phyloP scores from a whole-genome alignment of 495 filamentous ascomycete genomes.

The Glonium stellatum region DNA sequence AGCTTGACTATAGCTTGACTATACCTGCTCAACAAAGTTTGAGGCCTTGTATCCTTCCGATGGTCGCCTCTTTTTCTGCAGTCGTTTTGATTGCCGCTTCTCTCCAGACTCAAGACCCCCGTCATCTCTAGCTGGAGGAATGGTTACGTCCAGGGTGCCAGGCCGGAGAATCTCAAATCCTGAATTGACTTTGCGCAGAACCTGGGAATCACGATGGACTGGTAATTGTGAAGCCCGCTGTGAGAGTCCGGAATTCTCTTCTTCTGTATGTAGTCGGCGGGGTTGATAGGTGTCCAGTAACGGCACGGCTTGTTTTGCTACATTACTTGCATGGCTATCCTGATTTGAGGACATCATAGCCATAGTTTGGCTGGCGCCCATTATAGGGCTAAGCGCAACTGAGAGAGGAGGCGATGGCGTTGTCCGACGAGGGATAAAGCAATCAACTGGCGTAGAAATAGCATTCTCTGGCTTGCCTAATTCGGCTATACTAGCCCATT shows the following conservation, averaged over 20 bases:
- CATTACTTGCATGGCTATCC: constrained; percentile 13
- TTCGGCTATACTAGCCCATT: constrained; percentile 22
- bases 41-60: constrained; percentile 15
- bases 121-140: constrained; percentile 12
- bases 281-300: constrained; percentile 24
- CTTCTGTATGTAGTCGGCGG: constrained; percentile 14
- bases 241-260: constrained; percentile 7
- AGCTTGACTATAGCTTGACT: background rate
- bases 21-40: constrained; percentile 19
- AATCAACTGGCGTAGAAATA: constrained; percentile 19
- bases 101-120: constrained; percentile 18
- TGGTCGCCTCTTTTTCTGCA: constrained; percentile 26
- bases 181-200: constrained; percentile 51
- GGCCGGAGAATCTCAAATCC: constrained; percentile 56
- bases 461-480: constrained; percentile 17
- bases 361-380: background rate
- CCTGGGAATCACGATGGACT: constrained; percentile 39
- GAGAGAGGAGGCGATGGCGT: constrained; percentile 20
- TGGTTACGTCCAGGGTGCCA: constrained; percentile 38
- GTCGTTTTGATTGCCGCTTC: constrained; percentile 32
- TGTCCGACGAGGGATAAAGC: constrained; percentile 29
- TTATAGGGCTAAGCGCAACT: background rate
- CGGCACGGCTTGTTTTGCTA: constrained; percentile 20
- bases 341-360: constrained; percentile 5
- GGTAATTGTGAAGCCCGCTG: constrained; percentile 1